Base-by-base conservation (phyloP, 1,284 basidiomycete species). In the Rhodotorula sp. region DNA sequence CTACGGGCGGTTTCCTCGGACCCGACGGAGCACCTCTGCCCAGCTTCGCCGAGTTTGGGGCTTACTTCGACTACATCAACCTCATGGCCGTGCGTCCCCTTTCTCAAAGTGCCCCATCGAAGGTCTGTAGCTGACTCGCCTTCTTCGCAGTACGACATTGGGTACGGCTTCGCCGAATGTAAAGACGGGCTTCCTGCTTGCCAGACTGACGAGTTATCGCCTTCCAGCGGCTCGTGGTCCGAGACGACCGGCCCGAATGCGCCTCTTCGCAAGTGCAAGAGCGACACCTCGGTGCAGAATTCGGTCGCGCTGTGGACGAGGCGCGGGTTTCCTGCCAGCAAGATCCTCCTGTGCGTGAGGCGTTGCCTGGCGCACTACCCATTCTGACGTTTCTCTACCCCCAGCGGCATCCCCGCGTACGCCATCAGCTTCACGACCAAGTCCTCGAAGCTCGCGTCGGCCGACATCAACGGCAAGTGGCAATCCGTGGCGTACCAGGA, bases 1-100 rank as follows among this genome's bases (percentile, higher is more conserved):
- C 89, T 78, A 86, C 89, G 10, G 85, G 84, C 70, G 88, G 91
- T 2, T 93, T 93, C 80, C 83, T 84, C 7, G 90, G 86, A 66
- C 58, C 82, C 3, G 78, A 87, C 76, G 90, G 90, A 14, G 41
- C 50, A 1, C 42, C 62, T 1, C 59, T 72, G 4, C 7, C 44
- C 4, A 25, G 48, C 49, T 54, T 74, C n/a, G 8, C 59, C 7
- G 57, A 44, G 13, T 76, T 48, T 49, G 65, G 53, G 19, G 27
- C 61, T 12, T 63, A 70, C 45, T 25, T 76, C 21, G 66, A 74
- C 52, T 76, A 72, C 54, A 45, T 72, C 45, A 74, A 76, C 61
- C 49, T 76, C 8, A 76, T 76, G 74, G 68, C 69, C 16, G 60
- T 61, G 60, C 17, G 60, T 50, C 9, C 0, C n/a, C 41, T 61